Evolutionary conservation across 768 basidiomycete genomes (phyloP), one percentile per base, ranked within the genome.

Genomic region (Rhodotorula toruloides): DNA sequence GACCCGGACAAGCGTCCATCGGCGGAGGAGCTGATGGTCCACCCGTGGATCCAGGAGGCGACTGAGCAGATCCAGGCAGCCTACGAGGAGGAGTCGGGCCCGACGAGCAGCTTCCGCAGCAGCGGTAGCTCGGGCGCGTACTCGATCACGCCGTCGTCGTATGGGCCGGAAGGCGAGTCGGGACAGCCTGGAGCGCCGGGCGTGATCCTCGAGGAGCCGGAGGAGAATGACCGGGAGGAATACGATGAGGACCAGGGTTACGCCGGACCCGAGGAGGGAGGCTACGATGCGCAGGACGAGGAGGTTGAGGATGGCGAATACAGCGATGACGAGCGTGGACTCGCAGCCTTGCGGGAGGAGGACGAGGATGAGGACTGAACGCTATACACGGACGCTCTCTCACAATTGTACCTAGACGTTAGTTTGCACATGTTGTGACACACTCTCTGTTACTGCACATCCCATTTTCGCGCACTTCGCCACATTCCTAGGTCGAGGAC

Each of bases 1-100:
- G 91, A 94, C 74, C 85, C 92, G 1, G 81, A 86, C 76, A 79
- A 83, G 65, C 84, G 96, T 49, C 94, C 96, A 0, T 85, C 86
- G 17, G 91, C 96, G 0, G 78, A 80, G 29, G 91, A 96, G 74
- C 83, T 98, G 36, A 84, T 92, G 79, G 82, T 86, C 44, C 90
- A 97, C 77, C 83, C 85, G 22, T 98, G 96, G 94, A 88, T 94
- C 36, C 54, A 66, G 32, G 66, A 71, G 25, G 72, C 72, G 54
- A 70, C 66, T 40, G 54, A 31, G 32, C 61, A 61, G 48, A 68
- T 68, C 62, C 40, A 58, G 31, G 46, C 50, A 29, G 67, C 61
- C 57, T 68, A 68, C 49, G 67, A 68, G 50, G 21, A 40, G 8
- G 53, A 49, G 31, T 31, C 48, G 31, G 48, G 48, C 48, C 17